A percentile compares a stretch with the other conserved stretches of the same genome.
Conservation (phyloP, 2,329 filamentous ascomycete genomes). For the Fusarium subglutinans region DNA sequence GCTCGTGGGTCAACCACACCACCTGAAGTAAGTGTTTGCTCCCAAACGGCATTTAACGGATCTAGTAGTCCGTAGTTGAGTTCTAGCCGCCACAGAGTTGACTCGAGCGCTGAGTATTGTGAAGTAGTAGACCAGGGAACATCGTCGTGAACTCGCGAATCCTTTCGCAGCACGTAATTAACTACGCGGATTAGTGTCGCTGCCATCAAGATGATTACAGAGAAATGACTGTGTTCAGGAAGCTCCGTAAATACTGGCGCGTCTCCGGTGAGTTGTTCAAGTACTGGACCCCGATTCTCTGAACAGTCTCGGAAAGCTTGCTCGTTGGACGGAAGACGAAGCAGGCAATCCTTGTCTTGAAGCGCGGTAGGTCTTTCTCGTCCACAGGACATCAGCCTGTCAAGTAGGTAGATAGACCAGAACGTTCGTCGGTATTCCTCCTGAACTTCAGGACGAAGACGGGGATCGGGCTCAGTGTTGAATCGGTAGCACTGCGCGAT, state of each 20-base stretch:
- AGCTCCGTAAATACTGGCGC: neutral
- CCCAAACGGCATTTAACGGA: neutral
- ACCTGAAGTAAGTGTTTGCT: neutral
- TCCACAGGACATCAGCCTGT: neutral
- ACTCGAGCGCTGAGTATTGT: neutral
- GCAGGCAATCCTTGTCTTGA: neutral
- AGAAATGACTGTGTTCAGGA: neutral
- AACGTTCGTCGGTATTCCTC: neutral
- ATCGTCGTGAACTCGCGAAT: neutral
- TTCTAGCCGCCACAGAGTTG: neutral
- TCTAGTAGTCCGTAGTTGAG: neutral
- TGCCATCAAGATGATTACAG: neutral
- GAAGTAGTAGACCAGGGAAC: neutral
- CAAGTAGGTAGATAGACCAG: neutral
- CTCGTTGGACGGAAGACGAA: neutral
- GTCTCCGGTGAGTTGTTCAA: neutral
- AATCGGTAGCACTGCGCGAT: neutral
- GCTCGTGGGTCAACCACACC: neutral
- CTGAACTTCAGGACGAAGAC: neutral
- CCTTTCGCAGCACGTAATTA: neutral
- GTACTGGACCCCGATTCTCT: neutral
- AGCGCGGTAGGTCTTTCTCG: neutral
- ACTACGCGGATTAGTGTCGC: neutral
- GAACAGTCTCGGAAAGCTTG: neutral
- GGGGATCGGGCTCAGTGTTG: neutral